Conservation (phyloP, 1,284 basidiomycete genomes). For the Pyrrhoderma lamaoense region DNA sequence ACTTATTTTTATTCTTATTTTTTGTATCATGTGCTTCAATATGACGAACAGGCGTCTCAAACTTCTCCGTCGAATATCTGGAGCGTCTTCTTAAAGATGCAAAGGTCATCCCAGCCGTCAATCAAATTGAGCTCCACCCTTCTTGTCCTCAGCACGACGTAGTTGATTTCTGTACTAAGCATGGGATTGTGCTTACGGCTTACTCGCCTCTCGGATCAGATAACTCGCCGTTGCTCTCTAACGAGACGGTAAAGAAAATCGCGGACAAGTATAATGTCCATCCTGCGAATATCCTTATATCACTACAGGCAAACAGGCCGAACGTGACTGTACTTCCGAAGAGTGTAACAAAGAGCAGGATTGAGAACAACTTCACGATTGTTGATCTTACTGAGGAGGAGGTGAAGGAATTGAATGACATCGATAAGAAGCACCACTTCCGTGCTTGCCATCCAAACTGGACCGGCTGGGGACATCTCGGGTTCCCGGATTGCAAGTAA, state of each 20-base stretch:
- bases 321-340: slow-evolving; percentile 53
- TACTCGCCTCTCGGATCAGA: slow-evolving; percentile 64
- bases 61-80: slow-evolving; percentile 58
- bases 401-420: slow-evolving; percentile 43
- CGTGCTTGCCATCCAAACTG: slow-evolving; percentile 54
- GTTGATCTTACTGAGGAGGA: slow-evolving; percentile 53
- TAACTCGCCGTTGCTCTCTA: slow-evolving; percentile 19
- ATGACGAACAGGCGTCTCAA: slow-evolving; percentile 48
- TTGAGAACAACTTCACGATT: slow-evolving; percentile 46
- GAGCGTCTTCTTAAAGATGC: slow-evolving; percentile 50
- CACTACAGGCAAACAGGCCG: slow-evolving; percentile 57
- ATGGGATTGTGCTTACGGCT: slow-evolving; percentile 62
- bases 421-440: slow-evolving; percentile 53
- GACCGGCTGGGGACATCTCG: slow-evolving; percentile 56
- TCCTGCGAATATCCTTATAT: slow-evolving; percentile 55
- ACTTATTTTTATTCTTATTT: slow-evolving; percentile 19
- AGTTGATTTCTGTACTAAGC: slow-evolving; percentile 49
- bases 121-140: slow-evolving; percentile 78
- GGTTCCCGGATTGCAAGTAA: slow-evolving; percentile 51
- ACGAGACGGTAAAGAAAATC: slow-evolving; percentile 47
- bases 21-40: neutral
- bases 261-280: slow-evolving; percentile 46
- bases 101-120: slow-evolving; percentile 68
- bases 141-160: slow-evolving; percentile 59
- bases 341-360: slow-evolving; percentile 53